Evolutionary conservation across 805 yeast species (phyloP).

Genomic region (Barnettozyma populi): DNA sequence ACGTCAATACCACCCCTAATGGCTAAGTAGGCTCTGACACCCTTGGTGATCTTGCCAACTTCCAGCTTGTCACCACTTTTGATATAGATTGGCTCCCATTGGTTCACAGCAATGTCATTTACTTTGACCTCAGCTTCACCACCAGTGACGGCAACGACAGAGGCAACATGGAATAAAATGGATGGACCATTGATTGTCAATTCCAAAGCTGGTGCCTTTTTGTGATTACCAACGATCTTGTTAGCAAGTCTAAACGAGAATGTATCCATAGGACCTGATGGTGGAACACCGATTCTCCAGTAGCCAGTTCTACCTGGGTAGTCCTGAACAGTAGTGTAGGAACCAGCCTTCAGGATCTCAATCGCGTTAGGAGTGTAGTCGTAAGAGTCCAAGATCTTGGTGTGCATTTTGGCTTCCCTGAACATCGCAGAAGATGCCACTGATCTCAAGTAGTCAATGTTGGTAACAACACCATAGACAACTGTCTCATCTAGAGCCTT

Average conservation of each 20-base stretch:
- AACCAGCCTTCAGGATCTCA: conserved; percentile 85
- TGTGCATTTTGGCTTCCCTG: conserved; percentile 74
- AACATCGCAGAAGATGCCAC: conserved; percentile 84
- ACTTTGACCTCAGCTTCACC: conserved; percentile 67
- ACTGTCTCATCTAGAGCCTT: conserved; percentile 82
- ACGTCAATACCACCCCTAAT: conserved; percentile 93
- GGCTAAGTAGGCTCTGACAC: conserved; percentile 88
- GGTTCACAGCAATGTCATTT: conserved; percentile 49
- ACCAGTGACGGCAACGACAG: conserved; percentile 81
- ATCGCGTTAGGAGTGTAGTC: conserved; percentile 78
- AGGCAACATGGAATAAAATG: conserved; percentile 73
- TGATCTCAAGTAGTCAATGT: conserved; percentile 82
- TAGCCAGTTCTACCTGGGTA: conserved; percentile 84
- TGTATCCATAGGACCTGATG: conserved; percentile 97
- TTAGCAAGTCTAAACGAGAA: conserved; percentile 88
- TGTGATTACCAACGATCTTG: conserved; percentile 82
- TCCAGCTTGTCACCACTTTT: conserved; percentile 69
- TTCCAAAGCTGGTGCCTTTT: conserved; percentile 83
- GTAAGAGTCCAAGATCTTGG: conserved; percentile 80
- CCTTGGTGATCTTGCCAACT: conserved; percentile 76
- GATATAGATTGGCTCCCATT: conserved; percentile 70
- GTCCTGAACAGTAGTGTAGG: conserved; percentile 94
- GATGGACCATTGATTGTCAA: conserved; percentile 85
- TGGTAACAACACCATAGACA: conserved; percentile 83
- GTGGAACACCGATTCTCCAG: conserved; percentile 82